Conservation (phyloP, 2,329 filamentous ascomycete genomes). For the Pseudogymnoascus sp. region DNA sequence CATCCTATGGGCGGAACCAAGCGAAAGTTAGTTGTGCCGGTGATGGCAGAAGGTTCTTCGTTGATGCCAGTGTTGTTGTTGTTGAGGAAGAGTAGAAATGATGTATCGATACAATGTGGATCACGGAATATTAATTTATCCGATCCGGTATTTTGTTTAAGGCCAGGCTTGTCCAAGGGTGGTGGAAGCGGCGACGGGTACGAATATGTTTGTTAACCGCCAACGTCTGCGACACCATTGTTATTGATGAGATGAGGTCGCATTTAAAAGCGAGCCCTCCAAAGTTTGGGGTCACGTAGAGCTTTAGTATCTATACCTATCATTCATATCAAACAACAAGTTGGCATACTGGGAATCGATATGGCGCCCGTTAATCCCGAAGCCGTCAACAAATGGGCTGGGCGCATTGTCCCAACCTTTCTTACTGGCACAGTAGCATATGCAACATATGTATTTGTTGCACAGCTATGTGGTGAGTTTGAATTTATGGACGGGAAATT, state of each 20-base stretch:
- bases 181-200: neutral
- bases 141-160: neutral
- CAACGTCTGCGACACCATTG: neutral
- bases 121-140: neutral
- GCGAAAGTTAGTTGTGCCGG: neutral
- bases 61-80: too few relatives aligned
- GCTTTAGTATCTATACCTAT: slow-evolving; percentile 5
- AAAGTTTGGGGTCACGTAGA: slow-evolving; percentile 4
- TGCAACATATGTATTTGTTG: slow-evolving; percentile 62
- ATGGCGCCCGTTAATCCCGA: neutral
- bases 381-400: slow-evolving; percentile 23
- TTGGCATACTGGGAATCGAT: neutral
- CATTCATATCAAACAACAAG: slow-evolving; percentile 6
- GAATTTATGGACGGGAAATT: neutral
- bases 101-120: neutral
- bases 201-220: neutral
- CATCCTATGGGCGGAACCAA: neutral
- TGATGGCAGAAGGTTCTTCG: neutral
- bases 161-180: neutral
- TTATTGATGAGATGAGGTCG: slow-evolving; percentile 6
- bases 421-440: slow-evolving; percentile 60
- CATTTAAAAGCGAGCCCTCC: neutral
- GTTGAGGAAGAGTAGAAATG: neutral
- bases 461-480: slow-evolving; percentile 56
- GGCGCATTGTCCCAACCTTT: slow-evolving; percentile 55